Percentiles rank a stretch among this genome's conserved stretches.
These are phyloP conservation scores for Coriaria nepalensis DNA, from an alignment of 306 rosid genomes.

Conservation along the genomic window DNA sequence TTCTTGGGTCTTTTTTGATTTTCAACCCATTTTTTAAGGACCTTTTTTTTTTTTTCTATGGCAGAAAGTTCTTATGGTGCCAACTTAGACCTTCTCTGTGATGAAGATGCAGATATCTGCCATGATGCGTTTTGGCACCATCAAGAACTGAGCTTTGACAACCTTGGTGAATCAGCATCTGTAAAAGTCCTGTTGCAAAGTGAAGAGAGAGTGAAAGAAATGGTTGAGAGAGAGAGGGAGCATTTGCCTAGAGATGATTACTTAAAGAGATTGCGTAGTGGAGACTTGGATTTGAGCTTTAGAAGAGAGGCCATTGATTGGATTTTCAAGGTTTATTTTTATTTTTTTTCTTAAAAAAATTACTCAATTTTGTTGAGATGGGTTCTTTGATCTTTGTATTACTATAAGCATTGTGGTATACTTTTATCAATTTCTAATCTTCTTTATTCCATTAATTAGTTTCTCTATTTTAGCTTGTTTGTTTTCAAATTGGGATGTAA, in stretches of 20 bases:
- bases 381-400: background rate
- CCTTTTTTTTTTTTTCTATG: constrained; percentile 31
- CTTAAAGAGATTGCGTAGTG: constrained; percentile 39
- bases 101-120: constrained; percentile 25
- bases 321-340: constrained; percentile 54
- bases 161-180: constrained; percentile 21
- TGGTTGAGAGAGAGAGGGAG: constrained; percentile 47
- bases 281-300: constrained; percentile 52
- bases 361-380: background rate
- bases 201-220: constrained; percentile 27
- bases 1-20: constrained; percentile 7
- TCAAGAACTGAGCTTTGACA: constrained; percentile 15
- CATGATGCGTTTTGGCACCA: constrained; percentile 30
- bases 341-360: constrained; percentile 13
- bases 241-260: constrained; percentile 54
- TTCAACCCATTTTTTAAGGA: constrained; percentile 6
- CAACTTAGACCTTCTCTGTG: constrained; percentile 30
- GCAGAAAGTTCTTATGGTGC: constrained; percentile 31
- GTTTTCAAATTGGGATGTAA: no score
- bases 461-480: no score
- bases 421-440: background rate
- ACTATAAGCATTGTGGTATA: background rate
- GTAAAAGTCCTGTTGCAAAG: constrained; percentile 19
- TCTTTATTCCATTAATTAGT: no score
- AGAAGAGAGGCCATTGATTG: constrained; percentile 63